A percentile compares a stretch with the other conserved stretches of the same genome.
Conservation (phyloP, 495 filamentous ascomycete species). For the Penicillium coffeae region DNA sequence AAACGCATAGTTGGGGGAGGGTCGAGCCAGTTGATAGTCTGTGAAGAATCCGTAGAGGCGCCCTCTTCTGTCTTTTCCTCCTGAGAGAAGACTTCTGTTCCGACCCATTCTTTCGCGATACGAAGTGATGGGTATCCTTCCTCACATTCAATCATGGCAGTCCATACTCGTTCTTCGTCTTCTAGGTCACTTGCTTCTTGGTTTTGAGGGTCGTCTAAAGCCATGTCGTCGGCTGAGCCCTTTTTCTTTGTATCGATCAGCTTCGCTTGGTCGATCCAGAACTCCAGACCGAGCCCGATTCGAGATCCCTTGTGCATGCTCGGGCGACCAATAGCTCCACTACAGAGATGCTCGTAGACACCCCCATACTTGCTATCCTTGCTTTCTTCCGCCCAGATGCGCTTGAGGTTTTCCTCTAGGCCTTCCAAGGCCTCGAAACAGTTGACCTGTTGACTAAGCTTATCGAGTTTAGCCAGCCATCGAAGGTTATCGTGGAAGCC, state of each 20-base stretch:
- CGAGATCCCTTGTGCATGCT: slow-evolving; percentile 68
- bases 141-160: slow-evolving; percentile 44
- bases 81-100: slow-evolving; percentile 28
- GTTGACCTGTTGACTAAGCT: slow-evolving; percentile 75
- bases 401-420: slow-evolving; percentile 67
- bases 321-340: slow-evolving; percentile 64
- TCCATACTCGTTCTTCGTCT: slow-evolving; percentile 29
- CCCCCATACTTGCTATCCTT: slow-evolving; percentile 43
- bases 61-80: slow-evolving; percentile 21
- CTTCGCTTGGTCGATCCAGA: slow-evolving; percentile 70
- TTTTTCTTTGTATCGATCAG: slow-evolving; percentile 37
- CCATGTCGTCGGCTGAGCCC: slow-evolving; percentile 35
- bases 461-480: slow-evolving; percentile 72
- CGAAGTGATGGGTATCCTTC: slow-evolving; percentile 46
- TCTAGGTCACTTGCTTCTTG: slow-evolving; percentile 17
- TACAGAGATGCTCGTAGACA: slow-evolving; percentile 47
- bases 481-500: slow-evolving; percentile 78
- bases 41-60: slow-evolving; percentile 17
- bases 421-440: slow-evolving; percentile 87
- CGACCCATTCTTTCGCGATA: slow-evolving; percentile 46
- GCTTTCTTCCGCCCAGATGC: slow-evolving; percentile 49
- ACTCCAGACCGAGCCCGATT: slow-evolving; percentile 77
- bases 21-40: slow-evolving; percentile 45
- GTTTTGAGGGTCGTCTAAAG: slow-evolving; percentile 28
- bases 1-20: slow-evolving; percentile 46